These are phyloP conservation scores for Phytophthora parvispora DNA, from an alignment of 352 stramenopile genomes.

Conservation along the genomic window DNA sequence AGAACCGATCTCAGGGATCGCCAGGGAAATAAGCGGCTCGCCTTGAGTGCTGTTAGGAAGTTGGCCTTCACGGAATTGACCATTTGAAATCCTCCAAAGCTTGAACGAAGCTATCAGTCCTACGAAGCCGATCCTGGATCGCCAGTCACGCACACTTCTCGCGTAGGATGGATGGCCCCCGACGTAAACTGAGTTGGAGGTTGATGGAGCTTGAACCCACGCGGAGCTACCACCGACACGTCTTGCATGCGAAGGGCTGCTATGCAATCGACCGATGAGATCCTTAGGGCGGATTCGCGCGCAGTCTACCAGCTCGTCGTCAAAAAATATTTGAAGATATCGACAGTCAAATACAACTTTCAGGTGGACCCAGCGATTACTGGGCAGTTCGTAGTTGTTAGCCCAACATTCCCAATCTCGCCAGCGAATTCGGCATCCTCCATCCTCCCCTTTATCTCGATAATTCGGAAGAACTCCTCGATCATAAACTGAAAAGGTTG, in stretches of 20 bases:
- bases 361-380: slow-evolving; percentile 62
- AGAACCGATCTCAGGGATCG: slow-evolving; percentile 34
- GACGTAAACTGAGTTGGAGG: slow-evolving; percentile 56
- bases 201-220: slow-evolving; percentile 36
- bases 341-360: slow-evolving; percentile 56
- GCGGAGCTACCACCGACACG: slow-evolving; percentile 13
- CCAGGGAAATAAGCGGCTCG: slow-evolving; percentile 24
- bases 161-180: slow-evolving; percentile 64
- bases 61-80: neutral
- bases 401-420: slow-evolving; percentile 55
- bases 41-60: neutral
- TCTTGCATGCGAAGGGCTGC: slow-evolving; percentile 10
- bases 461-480: slow-evolving; percentile 37
- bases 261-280: neutral
- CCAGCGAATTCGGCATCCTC: slow-evolving; percentile 60
- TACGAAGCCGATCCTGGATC: slow-evolving; percentile 59
- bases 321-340: slow-evolving; percentile 60
- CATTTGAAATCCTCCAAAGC: slow-evolving; percentile 23
- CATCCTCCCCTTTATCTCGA: slow-evolving; percentile 16
- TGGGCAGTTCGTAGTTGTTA: slow-evolving; percentile 59
- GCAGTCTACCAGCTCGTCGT: slow-evolving; percentile 58
- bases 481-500: slow-evolving; percentile 64
- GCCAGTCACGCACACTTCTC: slow-evolving; percentile 58
- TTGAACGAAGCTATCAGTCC: slow-evolving; percentile 51
- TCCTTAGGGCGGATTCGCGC: slow-evolving; percentile 29